These are phyloP conservation scores for Xenoacremonium recifei DNA, from an alignment of 2,329 filamentous ascomycete genomes.

Conservation along the genomic window DNA sequence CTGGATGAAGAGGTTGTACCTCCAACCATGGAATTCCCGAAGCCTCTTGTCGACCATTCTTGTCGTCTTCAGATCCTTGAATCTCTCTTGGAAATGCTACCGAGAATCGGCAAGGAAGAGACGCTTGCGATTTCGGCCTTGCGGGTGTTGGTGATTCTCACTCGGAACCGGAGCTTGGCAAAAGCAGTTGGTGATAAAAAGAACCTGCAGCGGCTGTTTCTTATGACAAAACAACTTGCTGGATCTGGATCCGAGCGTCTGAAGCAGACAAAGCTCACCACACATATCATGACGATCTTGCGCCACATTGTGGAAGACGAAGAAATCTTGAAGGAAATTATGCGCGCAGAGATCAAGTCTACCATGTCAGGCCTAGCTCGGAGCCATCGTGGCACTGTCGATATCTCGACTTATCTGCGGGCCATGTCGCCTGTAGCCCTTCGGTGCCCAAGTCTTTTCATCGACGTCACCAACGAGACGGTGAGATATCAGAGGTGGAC, in stretches of 20 bases:
- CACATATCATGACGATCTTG: constrained; percentile 78
- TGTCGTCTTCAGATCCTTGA: constrained; percentile 72
- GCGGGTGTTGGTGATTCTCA: constrained; percentile 83
- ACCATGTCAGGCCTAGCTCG: constrained; percentile 62
- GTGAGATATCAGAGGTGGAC: constrained; percentile 68
- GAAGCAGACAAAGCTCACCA: constrained; percentile 48
- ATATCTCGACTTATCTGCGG: constrained; percentile 72
- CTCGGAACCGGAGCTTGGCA: constrained; percentile 73
- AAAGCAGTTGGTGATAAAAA: constrained; percentile 78
- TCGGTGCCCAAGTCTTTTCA: constrained; percentile 80
- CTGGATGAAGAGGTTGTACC: constrained; percentile 49
- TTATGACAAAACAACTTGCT: constrained; percentile 92
- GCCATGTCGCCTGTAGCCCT: constrained; percentile 77
- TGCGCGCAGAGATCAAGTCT: constrained; percentile 83
- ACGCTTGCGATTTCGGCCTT: constrained; percentile 78
- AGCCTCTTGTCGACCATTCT: constrained; percentile 53
- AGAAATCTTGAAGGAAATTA: constrained; percentile 84
- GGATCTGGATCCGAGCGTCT: constrained; percentile 75
- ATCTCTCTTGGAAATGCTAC: constrained; percentile 78
- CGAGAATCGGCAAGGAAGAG: constrained; percentile 84
- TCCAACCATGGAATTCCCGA: constrained; percentile 61
- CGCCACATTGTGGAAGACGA: constrained; percentile 95
- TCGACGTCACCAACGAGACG: constrained; percentile 83
- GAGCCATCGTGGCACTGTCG: constrained; percentile 53
- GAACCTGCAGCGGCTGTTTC: constrained; percentile 85